These are phyloP conservation scores for Eragrostis curvula DNA, from an alignment of 176 grass and related monocot species.

Conservation along the genomic window DNA sequence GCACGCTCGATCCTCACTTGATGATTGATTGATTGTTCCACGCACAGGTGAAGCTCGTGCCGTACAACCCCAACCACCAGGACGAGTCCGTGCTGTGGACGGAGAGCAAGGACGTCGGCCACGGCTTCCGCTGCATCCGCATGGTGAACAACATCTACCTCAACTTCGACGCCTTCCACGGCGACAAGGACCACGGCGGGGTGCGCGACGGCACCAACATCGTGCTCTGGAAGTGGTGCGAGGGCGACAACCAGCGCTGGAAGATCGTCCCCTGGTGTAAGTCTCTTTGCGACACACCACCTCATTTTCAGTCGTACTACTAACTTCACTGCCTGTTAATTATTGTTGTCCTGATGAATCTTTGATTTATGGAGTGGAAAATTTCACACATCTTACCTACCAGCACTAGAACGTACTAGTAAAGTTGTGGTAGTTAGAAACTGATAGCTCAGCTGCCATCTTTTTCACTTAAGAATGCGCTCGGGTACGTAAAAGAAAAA, in stretches of 20 bases:
- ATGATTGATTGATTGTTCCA: neutral
- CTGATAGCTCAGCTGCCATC: neutral
- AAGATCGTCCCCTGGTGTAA: conserved; percentile 88
- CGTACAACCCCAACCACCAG: conserved; percentile 68
- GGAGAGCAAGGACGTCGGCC: conserved; percentile 78
- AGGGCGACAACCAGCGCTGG: conserved; percentile 97
- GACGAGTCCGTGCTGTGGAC: conserved; percentile 95
- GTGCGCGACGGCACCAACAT: conserved; percentile 80
- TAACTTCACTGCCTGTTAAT: no score
- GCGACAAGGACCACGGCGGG: conserved; percentile 84
- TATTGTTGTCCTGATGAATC: neutral
- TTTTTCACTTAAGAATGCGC: neutral
- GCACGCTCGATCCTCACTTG: neutral
- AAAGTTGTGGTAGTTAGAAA: conserved; percentile 13
- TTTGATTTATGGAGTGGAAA: neutral
- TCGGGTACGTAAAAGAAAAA: neutral
- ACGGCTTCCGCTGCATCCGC: conserved; percentile 85
- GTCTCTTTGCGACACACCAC: neutral
- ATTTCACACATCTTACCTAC: conserved; percentile 1
- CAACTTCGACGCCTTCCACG: conserved; percentile 89
- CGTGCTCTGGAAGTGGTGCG: conserved; percentile 93
- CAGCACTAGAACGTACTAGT: conserved; percentile 8
- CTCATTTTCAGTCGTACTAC: neutral
- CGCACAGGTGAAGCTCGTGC: conserved; percentile 70
- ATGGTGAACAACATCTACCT: conserved; percentile 98